Evolutionary conservation across 225 moss, liverwort and hornwort genomes (phyloP).

Genomic region (Anthoceros angustus): DNA sequence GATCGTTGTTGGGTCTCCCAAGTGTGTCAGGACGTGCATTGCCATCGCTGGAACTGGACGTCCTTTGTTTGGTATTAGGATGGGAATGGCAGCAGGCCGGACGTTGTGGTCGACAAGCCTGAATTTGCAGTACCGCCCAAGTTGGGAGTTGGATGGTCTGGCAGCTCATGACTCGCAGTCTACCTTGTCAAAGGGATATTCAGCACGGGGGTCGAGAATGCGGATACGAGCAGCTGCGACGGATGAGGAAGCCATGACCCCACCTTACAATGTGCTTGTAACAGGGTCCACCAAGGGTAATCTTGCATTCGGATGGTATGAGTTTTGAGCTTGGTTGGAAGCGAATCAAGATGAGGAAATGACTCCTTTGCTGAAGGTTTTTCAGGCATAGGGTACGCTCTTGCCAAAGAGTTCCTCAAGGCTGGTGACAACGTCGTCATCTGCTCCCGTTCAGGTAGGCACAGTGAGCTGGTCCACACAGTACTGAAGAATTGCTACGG

Average conservation of each 20-base stretch:
- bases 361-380: neutral
- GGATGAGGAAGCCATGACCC: constrained; percentile 15
- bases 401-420: constrained; percentile 79
- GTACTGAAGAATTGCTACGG: too few relatives aligned
- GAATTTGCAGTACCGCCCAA: too few relatives aligned
- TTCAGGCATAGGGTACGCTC: constrained; percentile 77
- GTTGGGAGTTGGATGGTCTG: too few relatives aligned
- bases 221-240: neutral
- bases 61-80: too few relatives aligned
- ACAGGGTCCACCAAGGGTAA: constrained; percentile 90
- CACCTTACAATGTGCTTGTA: constrained; percentile 71
- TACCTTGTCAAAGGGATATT: too few relatives aligned
- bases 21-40: too few relatives aligned
- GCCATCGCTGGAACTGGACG: too few relatives aligned
- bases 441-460: constrained; percentile 88
- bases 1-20: too few relatives aligned
- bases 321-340: neutral
- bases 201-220: neutral
- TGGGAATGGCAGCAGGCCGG: too few relatives aligned
- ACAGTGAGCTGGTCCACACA: neutral
- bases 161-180: too few relatives aligned
- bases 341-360: too few relatives aligned
- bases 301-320: neutral
- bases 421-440: constrained; percentile 77
- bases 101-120: too few relatives aligned